phyloP scores from a whole-genome alignment of 208 protist species.

The Trichomonas tenax region DNA sequence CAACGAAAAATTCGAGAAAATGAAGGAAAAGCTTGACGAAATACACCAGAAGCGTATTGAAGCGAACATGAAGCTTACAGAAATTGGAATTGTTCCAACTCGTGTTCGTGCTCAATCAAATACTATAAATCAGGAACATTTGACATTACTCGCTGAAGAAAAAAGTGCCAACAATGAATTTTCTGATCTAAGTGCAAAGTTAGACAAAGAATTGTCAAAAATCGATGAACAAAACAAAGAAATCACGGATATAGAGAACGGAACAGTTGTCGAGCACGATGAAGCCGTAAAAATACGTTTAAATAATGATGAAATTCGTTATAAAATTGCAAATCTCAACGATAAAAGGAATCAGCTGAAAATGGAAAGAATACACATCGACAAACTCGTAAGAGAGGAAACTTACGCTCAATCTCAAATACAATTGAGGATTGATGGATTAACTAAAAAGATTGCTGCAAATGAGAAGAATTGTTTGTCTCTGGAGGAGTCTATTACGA shows the following conservation, averaged over 20 bases:
- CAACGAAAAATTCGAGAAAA: neutral
- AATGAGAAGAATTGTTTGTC: neutral
- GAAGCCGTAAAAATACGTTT: too few species aligned
- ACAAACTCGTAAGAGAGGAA: too few species aligned
- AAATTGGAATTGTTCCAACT: neutral
- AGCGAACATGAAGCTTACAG: neutral
- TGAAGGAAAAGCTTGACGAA: neutral
- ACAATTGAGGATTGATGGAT: neutral
- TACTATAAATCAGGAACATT: neutral
- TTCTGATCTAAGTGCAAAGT: neutral
- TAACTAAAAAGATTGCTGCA: neutral
- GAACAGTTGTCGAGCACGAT: too few species aligned
- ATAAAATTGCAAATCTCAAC: too few species aligned
- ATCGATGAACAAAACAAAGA: neutral
- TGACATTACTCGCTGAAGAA: neutral
- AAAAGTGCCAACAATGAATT: neutral
- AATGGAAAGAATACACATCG: too few species aligned
- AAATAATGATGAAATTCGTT: too few species aligned
- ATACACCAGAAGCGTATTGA: neutral
- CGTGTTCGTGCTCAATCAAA: neutral
- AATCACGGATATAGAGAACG: too few species aligned
- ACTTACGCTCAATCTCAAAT: too few species aligned
- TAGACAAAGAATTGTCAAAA: neutral
- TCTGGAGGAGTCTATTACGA: neutral
- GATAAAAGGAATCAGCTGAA: too few species aligned